Evolutionary conservation across 2,329 filamentous ascomycete species (phyloP).

Genomic region (Fusarium sp.): DNA sequence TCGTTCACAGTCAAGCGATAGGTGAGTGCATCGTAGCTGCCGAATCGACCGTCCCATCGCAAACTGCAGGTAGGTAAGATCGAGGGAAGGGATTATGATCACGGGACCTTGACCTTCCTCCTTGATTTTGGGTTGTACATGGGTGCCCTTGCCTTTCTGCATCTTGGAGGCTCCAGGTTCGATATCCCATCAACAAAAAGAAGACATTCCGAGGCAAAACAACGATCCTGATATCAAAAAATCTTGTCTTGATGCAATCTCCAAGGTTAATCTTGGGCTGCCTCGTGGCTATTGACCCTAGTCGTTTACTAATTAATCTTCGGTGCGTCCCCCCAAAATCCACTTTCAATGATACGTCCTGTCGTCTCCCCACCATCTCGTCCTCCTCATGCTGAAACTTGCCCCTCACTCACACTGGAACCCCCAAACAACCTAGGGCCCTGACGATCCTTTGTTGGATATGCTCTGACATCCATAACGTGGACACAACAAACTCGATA

Average conservation of each 20-base stretch:
- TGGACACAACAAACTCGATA: slow-evolving; percentile 25
- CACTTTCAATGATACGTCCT: slow-evolving; percentile 34
- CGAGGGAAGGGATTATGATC: neutral
- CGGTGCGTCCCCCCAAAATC: slow-evolving; percentile 15
- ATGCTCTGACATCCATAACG: slow-evolving; percentile 7
- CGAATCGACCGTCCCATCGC: slow-evolving; percentile 7
- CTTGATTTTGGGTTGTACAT: slow-evolving; percentile 13
- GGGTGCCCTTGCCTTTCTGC: slow-evolving; percentile 20
- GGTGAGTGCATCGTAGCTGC: slow-evolving; percentile 15
- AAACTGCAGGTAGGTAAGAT: slow-evolving; percentile 36
- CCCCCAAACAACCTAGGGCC: slow-evolving; percentile 41
- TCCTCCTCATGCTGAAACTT: slow-evolving; percentile 43
- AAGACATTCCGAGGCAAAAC: slow-evolving; percentile 29
- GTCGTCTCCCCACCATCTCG: slow-evolving; percentile 27
- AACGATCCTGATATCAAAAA: slow-evolving; percentile 8
- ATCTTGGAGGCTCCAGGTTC: slow-evolving; percentile 1
- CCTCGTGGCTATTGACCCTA: slow-evolving; percentile 28
- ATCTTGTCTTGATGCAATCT: slow-evolving; percentile 10
- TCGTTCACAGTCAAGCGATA: slow-evolving; percentile 13
- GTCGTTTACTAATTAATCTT: slow-evolving; percentile 14
- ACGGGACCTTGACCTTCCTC: slow-evolving; percentile 33
- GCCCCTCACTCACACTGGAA: slow-evolving; percentile 36
- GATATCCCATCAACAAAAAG: slow-evolving; percentile 9
- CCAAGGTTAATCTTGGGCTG: slow-evolving; percentile 13
- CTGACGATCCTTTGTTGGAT: slow-evolving; percentile 44